Evolutionary conservation across 768 basidiomycete genomes (phyloP).

Genomic region (Pleurotus citrinopileatus): DNA sequence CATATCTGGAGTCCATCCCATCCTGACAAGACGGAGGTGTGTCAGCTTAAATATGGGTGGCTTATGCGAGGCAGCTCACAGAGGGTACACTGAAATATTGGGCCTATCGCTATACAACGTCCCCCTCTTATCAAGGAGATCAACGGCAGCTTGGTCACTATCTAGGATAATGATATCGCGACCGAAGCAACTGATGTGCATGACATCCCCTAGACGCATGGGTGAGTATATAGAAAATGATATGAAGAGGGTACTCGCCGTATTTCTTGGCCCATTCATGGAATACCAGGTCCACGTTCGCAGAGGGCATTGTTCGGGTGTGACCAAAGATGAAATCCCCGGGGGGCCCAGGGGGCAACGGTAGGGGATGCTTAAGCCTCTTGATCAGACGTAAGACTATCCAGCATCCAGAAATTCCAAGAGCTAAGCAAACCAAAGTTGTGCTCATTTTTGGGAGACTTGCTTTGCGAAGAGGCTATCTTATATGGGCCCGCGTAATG

Average conservation of each 20-base stretch:
- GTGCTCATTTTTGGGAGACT: too few relatives aligned
- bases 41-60: background rate
- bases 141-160: slow-evolving; percentile 22
- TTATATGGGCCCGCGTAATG: too few relatives aligned
- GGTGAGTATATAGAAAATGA: background rate
- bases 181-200: slow-evolving; percentile 21
- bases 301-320: slow-evolving; percentile 28
- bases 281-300: slow-evolving; percentile 24
- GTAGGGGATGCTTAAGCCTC: background rate
- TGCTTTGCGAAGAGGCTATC: too few relatives aligned
- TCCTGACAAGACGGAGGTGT: background rate
- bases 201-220: slow-evolving; percentile 20
- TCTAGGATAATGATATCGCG: slow-evolving; percentile 22
- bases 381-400: background rate
- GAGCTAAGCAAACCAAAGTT: background rate
- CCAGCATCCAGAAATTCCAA: background rate
- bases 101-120: slow-evolving; percentile 25
- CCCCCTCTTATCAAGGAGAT: slow-evolving; percentile 25
- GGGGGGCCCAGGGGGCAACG: slow-evolving; percentile 32
- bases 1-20: slow-evolving; percentile 1
- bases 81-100: slow-evolving; percentile 15
- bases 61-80: slow-evolving; percentile 13
- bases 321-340: slow-evolving; percentile 36
- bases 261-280: slow-evolving; percentile 30
- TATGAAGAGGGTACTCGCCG: slow-evolving; percentile 18